These are phyloP conservation scores for Diospyros kaki DNA, from an alignment of 148 eudicot genomes.

Conservation along the genomic window DNA sequence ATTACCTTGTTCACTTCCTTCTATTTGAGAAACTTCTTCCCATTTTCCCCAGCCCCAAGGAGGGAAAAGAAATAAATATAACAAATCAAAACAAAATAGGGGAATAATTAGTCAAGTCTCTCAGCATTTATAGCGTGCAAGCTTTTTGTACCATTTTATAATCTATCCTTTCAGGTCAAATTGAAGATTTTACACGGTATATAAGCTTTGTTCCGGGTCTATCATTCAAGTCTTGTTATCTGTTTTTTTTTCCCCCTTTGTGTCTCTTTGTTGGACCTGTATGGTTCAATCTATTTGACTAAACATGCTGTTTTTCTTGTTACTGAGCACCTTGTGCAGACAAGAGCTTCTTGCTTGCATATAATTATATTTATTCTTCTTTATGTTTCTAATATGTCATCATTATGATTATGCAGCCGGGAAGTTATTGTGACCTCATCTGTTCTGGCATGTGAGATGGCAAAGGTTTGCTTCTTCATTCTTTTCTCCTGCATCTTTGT, in stretches of 20 bases:
- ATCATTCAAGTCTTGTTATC: too few species aligned
- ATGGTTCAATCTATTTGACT: too few species aligned
- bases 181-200: too few species aligned
- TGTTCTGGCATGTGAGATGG: constrained; percentile 81
- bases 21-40: background rate
- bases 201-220: too few species aligned
- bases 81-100: background rate
- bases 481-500: background rate
- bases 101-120: background rate
- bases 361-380: background rate
- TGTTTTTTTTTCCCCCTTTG: too few species aligned
- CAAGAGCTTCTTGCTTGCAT: background rate
- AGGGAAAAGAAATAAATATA: background rate
- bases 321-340: background rate
- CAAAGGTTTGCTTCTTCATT: constrained; percentile 44
- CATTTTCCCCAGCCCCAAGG: background rate
- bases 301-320: background rate
- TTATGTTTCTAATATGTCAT: constrained; percentile 10
- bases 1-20: background rate
- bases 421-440: constrained; percentile 91
- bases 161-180: too few species aligned
- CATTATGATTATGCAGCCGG: constrained; percentile 40
- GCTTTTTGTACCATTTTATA: background rate
- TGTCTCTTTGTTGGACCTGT: too few species aligned
- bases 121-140: background rate